Evolutionary conservation across 208 protist genomes (phyloP), one percentile per base, ranked within the genome.

Genomic region (Trypanosoma caninum): DNA sequence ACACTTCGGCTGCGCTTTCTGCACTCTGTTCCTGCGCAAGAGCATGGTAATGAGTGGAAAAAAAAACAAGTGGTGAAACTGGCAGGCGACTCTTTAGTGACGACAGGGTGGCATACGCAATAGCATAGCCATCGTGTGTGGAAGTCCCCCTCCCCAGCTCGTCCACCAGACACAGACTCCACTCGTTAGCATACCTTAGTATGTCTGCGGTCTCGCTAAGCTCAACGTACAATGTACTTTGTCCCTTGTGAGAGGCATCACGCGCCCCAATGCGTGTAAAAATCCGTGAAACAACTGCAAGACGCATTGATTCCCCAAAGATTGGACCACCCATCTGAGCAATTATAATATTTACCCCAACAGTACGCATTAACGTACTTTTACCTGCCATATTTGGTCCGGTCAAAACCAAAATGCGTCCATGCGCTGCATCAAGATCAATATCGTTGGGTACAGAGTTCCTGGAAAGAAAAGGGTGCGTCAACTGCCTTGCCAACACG

Each of bases 321-420:
- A 99, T 91, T 23, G 74, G 93, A 33, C 97, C 98, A n/a, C 98
- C 98, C 35, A 99, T 69, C 65, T 99, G 98, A 3, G 97, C 97
- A 51, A 99, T 65, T 13, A 99, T 75, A 0, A 98, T 78, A 28
- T 92, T 89, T 10, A 98, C 64, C 40, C 95, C 97, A 18, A 95
- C 78, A n/a, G 94, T 96, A 35, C 97, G 81, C 66, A 99, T 97
- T 18, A 99, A 68, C 0, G 97, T 99, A 42, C 93, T 98, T 74
- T 99, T 99, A 33, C 98, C 98, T 16, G 97, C 98, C 97, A 99
- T 99, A 69, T 99, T 99, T 3, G 98, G 98, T 9, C 98, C 98
- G 7, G 98, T 99, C 16, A 99, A 70, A 14, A 98, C 72, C 51
- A 98, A 76, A 38, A 94, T 67, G 31, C 78, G 74, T 8, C 78